Evolutionary conservation across 371 early-diverging fungal genomes (phyloP), one percentile per base, ranked within the genome.

Genomic region (Mucor irregularis): DNA sequence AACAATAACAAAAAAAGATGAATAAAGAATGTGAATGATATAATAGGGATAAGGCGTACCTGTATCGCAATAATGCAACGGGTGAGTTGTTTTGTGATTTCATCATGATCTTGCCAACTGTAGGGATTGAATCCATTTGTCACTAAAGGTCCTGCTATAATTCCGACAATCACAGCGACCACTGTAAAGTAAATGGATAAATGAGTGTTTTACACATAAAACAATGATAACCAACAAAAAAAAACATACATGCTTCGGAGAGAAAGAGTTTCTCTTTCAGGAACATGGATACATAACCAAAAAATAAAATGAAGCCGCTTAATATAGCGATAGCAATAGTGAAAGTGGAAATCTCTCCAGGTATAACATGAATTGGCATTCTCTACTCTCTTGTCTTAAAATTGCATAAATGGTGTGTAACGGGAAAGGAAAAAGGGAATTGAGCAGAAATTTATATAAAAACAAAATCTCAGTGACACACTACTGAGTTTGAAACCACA

Each of bases 151-250:
- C 97, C 96, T 56, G 93, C 76, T 25, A 93, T 63, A 35, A 99
- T 90, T n/a, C 99, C 99, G 53, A 92, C 82, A 7, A 90, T 53
- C 14, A 91, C 83, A 10, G 97, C 91, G 5, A 99, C 88, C n/a
- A 97, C 81, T 85, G 49, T 19, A 50, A 21, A 6, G 11, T 30
- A 44, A 11, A 44, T 7, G 28, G n/a, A 17, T 24, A 5, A 26
- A 13, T 37, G 7, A 31, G 31, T 11, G 11, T 40, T 16, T 2
- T 9, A 42, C 42, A 22, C 1, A 42, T 22, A 22, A 24, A 21
- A 24, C 24, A 42, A 10, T 3, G 6, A 14, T 25, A 43, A 43
- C n/a, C n/a, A n/a, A n/a, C n/a, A n/a, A n/a, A n/a, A 14, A 10
- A 26, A 1, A 19, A 40, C 45, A 26, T 43, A 31, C 47, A 16